These are phyloP conservation scores for Pugionium dolabratum DNA, from an alignment of 345 rosid genomes.

Conservation along the genomic window DNA sequence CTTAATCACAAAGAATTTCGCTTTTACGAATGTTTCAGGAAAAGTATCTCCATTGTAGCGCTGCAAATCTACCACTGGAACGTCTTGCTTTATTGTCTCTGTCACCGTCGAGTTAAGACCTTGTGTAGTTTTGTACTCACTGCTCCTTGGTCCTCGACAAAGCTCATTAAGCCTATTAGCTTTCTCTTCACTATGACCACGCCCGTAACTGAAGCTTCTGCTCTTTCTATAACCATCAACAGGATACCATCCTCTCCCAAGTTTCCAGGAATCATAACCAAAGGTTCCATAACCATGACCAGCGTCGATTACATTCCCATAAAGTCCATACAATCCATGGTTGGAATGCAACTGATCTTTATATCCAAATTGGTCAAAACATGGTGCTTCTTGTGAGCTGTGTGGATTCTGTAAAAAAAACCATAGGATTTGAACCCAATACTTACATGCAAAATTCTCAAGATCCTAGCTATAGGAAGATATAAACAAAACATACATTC, in stretches of 20 bases:
- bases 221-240: constrained; percentile 59
- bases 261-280: constrained; percentile 63
- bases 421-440: background rate
- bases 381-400: constrained; percentile 47
- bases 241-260: constrained; percentile 60
- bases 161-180: constrained; percentile 74
- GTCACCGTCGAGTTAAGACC: constrained; percentile 39
- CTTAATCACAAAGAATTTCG: constrained; percentile 70
- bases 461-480: constrained; percentile 3
- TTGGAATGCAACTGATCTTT: constrained; percentile 56
- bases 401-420: constrained; percentile 47
- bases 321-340: constrained; percentile 55
- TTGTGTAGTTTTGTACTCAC: constrained; percentile 50
- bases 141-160: constrained; percentile 73
- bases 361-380: constrained; percentile 49
- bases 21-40: constrained; percentile 52
- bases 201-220: constrained; percentile 46
- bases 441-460: background rate
- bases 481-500: background rate
- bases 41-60: constrained; percentile 56
- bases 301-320: constrained; percentile 48
- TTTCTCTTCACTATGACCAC: constrained; percentile 59
- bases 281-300: constrained; percentile 57
- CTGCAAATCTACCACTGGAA: constrained; percentile 42
- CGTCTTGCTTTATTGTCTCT: constrained; percentile 42